Base-by-base conservation (phyloP, 768 basidiomycete genomes). In the Filobasidium floriforme region DNA sequence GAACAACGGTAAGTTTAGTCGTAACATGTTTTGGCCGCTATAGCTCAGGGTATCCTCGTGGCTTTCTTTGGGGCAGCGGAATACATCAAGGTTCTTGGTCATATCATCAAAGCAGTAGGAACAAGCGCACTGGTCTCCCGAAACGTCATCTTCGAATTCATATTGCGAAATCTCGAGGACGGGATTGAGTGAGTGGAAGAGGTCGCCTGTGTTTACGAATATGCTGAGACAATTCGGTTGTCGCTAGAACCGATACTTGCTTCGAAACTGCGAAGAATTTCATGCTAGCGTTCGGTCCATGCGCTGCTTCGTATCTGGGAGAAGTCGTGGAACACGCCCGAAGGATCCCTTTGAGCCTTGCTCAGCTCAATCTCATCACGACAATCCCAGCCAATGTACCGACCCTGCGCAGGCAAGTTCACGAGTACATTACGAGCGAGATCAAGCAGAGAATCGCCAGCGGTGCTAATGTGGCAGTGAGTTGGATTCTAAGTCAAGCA, bases 51-150 rank as follows among this genome's bases (percentile, higher is more conserved):
- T n/a, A n/a, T n/a, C n/a, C n/a, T n/a, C n/a, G n/a, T n/a, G n/a
- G n/a, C n/a, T n/a, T n/a, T n/a, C n/a, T n/a, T n/a, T n/a, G n/a
- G n/a, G n/a, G n/a, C 44, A 18, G 26, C 59, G 11, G 37, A 32
- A 10, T 59, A 59, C 19, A 22, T 51, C 15, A 12, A 14, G 29
- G 59, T 59, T 32, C 37, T 65, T 2, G 64, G 64, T 6, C 40
- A 60, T 11, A 57, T 65, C 15, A 59, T 65, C 46, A 44, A 65
- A 37, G 64, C 57, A n/a, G 10, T 65, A 2, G 57, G 57, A 24
- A 65, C 64, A 10, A 57, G 59, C n/a, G 64, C 59, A 18, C 41
- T 65, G 22, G 41, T 32, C 46, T 65, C 44, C n/a, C 28, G 43
- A 19, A 43, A n/a, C 41, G 57, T 29, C 43, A 41, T n/a, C 28